Conservation (phyloP, 2,329 filamentous ascomycete genomes). For the Zasmidium citrigriseum region DNA sequence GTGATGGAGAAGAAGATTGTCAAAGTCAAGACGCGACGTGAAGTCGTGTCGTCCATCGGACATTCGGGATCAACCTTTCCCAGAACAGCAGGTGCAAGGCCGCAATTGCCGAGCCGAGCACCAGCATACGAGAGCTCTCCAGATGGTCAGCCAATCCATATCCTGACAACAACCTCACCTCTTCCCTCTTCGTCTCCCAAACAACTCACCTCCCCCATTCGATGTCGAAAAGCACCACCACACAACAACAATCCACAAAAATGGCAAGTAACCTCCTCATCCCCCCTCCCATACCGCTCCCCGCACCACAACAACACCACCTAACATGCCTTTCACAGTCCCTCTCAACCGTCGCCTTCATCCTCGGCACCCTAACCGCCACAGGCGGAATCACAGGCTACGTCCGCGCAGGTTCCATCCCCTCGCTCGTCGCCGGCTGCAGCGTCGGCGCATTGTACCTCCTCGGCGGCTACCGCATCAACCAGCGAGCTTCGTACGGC, state of each 20-base stretch:
- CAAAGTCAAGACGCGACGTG: no score
- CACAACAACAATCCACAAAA: conserved; percentile 1
- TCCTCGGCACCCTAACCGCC: conserved; percentile 80
- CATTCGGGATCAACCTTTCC: background rate
- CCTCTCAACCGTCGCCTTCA: conserved; percentile 61
- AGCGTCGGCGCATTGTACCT: conserved; percentile 79
- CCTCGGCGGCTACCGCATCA: conserved; percentile 78
- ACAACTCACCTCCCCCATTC: background rate
- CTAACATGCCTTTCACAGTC: conserved; percentile 8
- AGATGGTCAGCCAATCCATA: background rate
- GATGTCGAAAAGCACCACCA: conserved; percentile 2
- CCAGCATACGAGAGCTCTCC: background rate
- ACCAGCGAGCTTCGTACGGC: conserved; percentile 74
- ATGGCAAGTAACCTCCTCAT: no score
- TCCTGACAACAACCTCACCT: background rate
- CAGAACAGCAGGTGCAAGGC: background rate
- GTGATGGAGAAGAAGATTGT: no score
- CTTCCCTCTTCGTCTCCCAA: background rate
- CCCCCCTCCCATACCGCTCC: background rate
- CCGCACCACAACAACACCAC: background rate
- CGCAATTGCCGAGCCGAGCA: background rate
- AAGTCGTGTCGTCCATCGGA: no score
- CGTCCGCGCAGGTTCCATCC: conserved; percentile 78
- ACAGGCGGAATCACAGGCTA: conserved; percentile 87
- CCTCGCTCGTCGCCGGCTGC: conserved; percentile 81